Percentiles rank a stretch among this genome's conserved stretches.
These are phyloP conservation scores for Raddia distichophylla DNA, from an alignment of 176 grass and related monocot genomes.

Conservation along the genomic window DNA sequence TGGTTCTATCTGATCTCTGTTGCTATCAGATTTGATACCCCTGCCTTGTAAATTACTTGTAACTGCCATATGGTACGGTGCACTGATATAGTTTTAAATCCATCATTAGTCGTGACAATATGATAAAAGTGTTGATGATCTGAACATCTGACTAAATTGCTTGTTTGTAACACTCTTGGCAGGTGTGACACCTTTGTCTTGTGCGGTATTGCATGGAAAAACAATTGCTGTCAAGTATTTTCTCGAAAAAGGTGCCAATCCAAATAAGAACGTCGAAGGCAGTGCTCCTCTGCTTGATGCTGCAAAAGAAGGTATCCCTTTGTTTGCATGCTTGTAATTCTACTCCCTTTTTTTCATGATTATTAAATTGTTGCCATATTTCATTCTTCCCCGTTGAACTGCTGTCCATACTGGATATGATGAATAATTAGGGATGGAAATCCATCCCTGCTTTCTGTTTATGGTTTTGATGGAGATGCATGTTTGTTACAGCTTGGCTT, in stretches of 20 bases:
- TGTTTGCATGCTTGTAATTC: background rate
- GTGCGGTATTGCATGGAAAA: conserved; percentile 9
- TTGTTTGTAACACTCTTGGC: conserved; percentile 22
- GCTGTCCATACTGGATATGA: background rate
- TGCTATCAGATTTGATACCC: background rate
- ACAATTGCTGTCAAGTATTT: conserved; percentile 38
- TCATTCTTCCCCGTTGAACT: background rate
- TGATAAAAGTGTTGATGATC: background rate
- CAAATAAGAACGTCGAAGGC: conserved; percentile 27
- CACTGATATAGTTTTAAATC: background rate
- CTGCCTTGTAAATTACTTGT: conserved; percentile 7
- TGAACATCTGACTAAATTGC: conserved; percentile 7
- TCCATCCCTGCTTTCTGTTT: conserved; percentile 3
- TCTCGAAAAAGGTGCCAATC: conserved; percentile 48
- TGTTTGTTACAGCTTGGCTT: too few species aligned
- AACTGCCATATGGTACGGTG: background rate
- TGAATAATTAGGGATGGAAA: background rate
- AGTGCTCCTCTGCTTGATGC: conserved; percentile 41
- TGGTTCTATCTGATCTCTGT: background rate
- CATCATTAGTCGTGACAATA: background rate
- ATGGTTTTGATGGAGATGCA: background rate
- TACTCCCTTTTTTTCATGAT: background rate
- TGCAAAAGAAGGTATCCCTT: conserved; percentile 10
- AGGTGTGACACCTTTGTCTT: conserved; percentile 45
- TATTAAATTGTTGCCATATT: background rate